phyloP scores from a whole-genome alignment of 2,329 filamentous ascomycete species.

The Colletotrichum sp. region DNA sequence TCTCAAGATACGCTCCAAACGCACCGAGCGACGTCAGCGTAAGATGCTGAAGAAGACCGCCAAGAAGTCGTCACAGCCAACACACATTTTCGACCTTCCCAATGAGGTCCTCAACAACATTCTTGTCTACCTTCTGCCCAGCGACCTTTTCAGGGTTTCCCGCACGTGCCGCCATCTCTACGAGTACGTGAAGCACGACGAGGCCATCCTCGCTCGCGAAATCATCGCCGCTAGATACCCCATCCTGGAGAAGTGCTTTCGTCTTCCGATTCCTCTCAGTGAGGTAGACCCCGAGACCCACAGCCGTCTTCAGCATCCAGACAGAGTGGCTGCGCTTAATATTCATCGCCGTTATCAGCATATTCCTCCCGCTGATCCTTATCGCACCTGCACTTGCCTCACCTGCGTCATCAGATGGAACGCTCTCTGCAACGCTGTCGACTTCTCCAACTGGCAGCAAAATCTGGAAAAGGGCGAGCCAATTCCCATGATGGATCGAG shows the following conservation, averaged over 20 bases:
- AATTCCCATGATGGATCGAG: constrained; percentile 55
- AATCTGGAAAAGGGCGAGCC: constrained; percentile 55
- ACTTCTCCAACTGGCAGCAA: constrained; percentile 61
- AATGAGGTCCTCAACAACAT: constrained; percentile 57
- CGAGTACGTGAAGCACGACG: constrained; percentile 48
- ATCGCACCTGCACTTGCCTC: constrained; percentile 59
- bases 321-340: constrained; percentile 45
- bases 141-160: constrained; percentile 53
- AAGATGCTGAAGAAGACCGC: constrained; percentile 15
- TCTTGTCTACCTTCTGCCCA: constrained; percentile 49
- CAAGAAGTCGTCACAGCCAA: background rate
- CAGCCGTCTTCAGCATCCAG: constrained; percentile 41
- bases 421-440: constrained; percentile 56
- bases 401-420: constrained; percentile 64
- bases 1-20: constrained; percentile 18
- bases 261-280: constrained; percentile 49
- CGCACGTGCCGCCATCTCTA: constrained; percentile 46
- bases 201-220: constrained; percentile 43
- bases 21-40: constrained; percentile 9
- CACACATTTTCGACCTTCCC: constrained; percentile 51
- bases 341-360: constrained; percentile 60
- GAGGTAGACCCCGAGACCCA: constrained; percentile 40
- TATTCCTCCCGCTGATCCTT: constrained; percentile 48
- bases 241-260: constrained; percentile 56
- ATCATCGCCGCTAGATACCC: constrained; percentile 54